Conservation (phyloP, 306 rosid species). For the Sindora glabra region DNA sequence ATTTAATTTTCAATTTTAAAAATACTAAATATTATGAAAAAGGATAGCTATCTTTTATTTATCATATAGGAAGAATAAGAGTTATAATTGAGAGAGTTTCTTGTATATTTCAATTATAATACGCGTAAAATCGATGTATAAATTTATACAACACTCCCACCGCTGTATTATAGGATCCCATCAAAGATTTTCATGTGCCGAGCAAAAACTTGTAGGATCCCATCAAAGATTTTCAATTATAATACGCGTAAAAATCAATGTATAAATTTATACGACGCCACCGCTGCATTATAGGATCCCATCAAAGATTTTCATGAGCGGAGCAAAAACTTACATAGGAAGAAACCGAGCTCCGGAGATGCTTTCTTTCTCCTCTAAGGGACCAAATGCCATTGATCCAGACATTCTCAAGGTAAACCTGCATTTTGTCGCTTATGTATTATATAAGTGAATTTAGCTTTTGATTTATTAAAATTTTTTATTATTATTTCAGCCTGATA, state of each 20-base stretch:
- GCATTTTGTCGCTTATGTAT: neutral
- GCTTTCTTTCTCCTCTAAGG: constrained; percentile 47
- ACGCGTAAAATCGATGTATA: no score
- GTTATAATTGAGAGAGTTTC: no score
- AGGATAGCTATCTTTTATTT: no score
- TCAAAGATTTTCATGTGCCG: constrained; percentile 24
- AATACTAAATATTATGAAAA: no score
- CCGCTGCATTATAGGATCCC: constrained; percentile 9
- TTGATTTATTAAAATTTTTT: no score
- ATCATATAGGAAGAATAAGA: no score
- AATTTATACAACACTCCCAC: no score
- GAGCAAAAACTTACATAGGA: constrained; percentile 15
- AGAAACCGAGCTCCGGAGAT: constrained; percentile 27
- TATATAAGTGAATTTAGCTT: no score
- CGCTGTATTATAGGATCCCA: constrained; percentile 8
- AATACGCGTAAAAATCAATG: no score
- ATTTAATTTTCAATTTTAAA: no score
- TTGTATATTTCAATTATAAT: neutral
- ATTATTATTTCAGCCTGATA: constrained; percentile 28
- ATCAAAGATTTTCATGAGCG: constrained; percentile 24
- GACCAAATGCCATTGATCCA: constrained; percentile 26
- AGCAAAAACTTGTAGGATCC: neutral
- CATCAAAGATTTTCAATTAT: neutral
- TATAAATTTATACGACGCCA: no score
- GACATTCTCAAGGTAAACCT: constrained; percentile 29